These are phyloP conservation scores for Neurospora sp. DNA, from an alignment of 2,329 filamentous ascomycete species.

Conservation along the genomic window DNA sequence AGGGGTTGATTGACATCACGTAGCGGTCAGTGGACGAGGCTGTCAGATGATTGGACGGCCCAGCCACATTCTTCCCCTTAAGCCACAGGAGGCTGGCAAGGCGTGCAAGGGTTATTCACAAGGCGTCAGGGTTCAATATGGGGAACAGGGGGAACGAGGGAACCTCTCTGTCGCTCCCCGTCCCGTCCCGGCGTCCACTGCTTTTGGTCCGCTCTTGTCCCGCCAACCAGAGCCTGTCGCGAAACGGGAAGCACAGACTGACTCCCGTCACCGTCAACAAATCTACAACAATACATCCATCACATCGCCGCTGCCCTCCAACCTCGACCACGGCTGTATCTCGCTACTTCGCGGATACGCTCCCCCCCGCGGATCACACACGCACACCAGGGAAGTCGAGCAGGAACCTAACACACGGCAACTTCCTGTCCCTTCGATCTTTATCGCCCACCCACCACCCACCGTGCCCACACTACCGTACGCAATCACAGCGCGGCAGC, in stretches of 20 bases:
- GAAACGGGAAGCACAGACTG: constrained; percentile 7
- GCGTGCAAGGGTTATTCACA: background rate
- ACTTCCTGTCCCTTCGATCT: background rate
- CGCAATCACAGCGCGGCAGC: background rate
- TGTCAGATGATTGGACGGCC: background rate
- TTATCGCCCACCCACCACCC: background rate
- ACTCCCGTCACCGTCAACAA: background rate
- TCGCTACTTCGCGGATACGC: background rate
- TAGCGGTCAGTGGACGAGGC: background rate
- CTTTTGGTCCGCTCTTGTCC: constrained; percentile 9
- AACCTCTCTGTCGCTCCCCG: background rate
- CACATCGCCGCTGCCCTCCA: background rate
- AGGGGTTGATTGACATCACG: background rate
- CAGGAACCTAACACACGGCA: background rate
- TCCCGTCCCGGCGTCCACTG: background rate
- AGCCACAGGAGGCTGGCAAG: background rate
- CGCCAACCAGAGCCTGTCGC: constrained; percentile 14
- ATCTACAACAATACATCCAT: background rate
- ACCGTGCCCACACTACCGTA: background rate
- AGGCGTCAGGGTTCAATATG: background rate
- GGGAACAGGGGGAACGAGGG: background rate
- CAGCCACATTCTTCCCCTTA: background rate
- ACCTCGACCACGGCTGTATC: constrained; percentile 1
- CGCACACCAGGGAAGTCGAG: background rate
- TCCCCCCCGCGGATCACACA: background rate